These are phyloP conservation scores for Kazachstania psychrophila DNA, from an alignment of 805 yeast species.

Conservation along the genomic window DNA sequence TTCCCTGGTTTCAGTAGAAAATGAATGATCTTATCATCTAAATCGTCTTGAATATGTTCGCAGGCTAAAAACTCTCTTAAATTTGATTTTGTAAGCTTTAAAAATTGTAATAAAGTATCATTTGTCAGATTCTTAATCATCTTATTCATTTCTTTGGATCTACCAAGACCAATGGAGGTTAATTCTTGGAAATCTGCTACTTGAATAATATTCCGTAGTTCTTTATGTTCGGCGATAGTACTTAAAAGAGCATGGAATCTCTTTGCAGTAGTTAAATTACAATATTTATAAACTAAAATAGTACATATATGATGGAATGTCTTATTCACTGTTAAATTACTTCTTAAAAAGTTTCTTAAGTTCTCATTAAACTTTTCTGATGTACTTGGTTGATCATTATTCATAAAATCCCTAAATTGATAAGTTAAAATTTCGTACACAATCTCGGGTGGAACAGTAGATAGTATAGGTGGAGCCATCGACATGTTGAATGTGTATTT, in stretches of 20 bases:
- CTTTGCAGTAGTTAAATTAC: slow-evolving; percentile 70
- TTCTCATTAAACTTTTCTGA: slow-evolving; percentile 36
- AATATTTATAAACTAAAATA: slow-evolving; percentile 54
- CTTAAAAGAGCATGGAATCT: slow-evolving; percentile 63
- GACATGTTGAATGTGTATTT: no score
- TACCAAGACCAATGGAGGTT: slow-evolving; percentile 81
- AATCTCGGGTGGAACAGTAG: slow-evolving; percentile 44
- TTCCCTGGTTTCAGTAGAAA: slow-evolving; percentile 25
- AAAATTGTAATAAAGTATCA: slow-evolving; percentile 54
- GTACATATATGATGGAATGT: slow-evolving; percentile 49
- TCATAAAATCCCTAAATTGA: slow-evolving; percentile 41
- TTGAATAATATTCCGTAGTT: slow-evolving; percentile 50
- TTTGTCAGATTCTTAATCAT: slow-evolving; percentile 87
- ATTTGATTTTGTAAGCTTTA: slow-evolving; percentile 50
- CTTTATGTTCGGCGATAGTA: slow-evolving; percentile 39
- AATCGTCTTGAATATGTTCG: slow-evolving; percentile 78
- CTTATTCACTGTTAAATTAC: slow-evolving; percentile 47
- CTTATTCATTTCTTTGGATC: slow-evolving; percentile 82
- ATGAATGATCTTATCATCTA: slow-evolving; percentile 41
- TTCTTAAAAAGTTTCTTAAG: slow-evolving; percentile 41
- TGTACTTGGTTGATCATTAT: slow-evolving; percentile 43
- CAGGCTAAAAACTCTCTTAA: slow-evolving; percentile 71
- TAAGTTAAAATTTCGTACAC: slow-evolving; percentile 45
- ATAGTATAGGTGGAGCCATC: not conserved
- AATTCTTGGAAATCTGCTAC: slow-evolving; percentile 81